A percentile compares a stretch with the other conserved stretches of the same genome.
Conservation (phyloP, 495 filamentous ascomycete species). For the Trichoderma reesei region DNA sequence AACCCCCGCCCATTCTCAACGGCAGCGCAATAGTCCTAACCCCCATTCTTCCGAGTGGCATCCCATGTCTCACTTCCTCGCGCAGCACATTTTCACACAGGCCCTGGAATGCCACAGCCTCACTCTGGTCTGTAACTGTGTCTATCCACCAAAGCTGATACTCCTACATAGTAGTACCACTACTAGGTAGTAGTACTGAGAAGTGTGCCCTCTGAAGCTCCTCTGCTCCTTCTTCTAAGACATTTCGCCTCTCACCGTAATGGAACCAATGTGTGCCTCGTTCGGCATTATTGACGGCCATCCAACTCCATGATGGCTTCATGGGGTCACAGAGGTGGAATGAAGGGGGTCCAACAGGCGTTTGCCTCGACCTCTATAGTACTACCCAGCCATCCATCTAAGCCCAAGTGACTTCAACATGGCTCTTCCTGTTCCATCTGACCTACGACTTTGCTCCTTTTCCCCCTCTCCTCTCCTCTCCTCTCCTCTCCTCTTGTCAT, state of each 20-base stretch:
- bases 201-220: no score
- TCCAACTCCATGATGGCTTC: not conserved
- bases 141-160: not conserved
- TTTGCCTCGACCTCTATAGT: not conserved
- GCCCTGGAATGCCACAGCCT: constrained; percentile 7
- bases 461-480: not conserved
- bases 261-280: not conserved
- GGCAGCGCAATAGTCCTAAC: not conserved
- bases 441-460: not conserved
- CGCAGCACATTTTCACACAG: not conserved
- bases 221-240: not conserved
- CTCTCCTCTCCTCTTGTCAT: not conserved
- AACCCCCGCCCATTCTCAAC: not conserved
- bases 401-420: not conserved
- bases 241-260: constrained; percentile 9
- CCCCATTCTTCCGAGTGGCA: constrained; percentile 6
- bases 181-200: no score
- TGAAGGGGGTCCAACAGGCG: not conserved
- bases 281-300: not conserved
- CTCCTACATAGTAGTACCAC: no score
- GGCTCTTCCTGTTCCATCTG: not conserved
- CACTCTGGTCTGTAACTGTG: no score
- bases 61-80: constrained; percentile 5
- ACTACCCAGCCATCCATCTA: not conserved
- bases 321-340: not conserved